Conservation (phyloP, 1,284 basidiomycete genomes). For the Naganishia sp. region DNA sequence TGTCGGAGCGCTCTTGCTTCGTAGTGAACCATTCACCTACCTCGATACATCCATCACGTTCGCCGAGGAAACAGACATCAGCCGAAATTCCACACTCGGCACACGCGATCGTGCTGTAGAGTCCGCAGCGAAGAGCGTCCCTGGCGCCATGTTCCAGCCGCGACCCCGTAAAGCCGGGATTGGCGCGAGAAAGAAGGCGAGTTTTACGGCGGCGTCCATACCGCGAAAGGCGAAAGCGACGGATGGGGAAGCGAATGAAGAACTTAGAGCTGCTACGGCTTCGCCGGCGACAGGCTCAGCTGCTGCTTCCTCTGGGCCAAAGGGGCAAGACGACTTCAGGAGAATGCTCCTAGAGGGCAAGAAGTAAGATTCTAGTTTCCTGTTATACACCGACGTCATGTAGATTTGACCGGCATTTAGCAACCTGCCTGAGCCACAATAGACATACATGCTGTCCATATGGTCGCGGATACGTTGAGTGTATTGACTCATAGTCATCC, state of each 20-base stretch:
- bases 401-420: too few relatives aligned
- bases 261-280: background rate
- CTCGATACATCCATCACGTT: conserved; percentile 53
- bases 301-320: conserved; percentile 45
- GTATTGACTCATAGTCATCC: too few relatives aligned
- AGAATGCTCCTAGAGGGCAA: conserved; percentile 61
- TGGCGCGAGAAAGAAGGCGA: conserved; percentile 28
- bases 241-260: background rate
- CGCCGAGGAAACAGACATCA: conserved; percentile 17
- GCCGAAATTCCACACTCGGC: conserved; percentile 17
- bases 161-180: conserved; percentile 28
- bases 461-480: too few relatives aligned
- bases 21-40: conserved; percentile 68
- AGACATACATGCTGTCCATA: too few relatives aligned
- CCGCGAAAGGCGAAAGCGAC: background rate
- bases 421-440: too few relatives aligned
- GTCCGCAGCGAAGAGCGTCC: conserved; percentile 8
- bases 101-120: conserved; percentile 10
- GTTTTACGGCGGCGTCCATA: conserved; percentile 11
- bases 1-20: conserved; percentile 72
- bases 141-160: conserved; percentile 21
- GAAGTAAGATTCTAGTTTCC: conserved; percentile 9
- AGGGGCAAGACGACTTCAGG: conserved; percentile 76
- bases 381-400: too few relatives aligned
- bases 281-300: background rate